Base-by-base conservation (phyloP, 225 moss, liverwort and hornwort species). In the Ulota crispa region DNA sequence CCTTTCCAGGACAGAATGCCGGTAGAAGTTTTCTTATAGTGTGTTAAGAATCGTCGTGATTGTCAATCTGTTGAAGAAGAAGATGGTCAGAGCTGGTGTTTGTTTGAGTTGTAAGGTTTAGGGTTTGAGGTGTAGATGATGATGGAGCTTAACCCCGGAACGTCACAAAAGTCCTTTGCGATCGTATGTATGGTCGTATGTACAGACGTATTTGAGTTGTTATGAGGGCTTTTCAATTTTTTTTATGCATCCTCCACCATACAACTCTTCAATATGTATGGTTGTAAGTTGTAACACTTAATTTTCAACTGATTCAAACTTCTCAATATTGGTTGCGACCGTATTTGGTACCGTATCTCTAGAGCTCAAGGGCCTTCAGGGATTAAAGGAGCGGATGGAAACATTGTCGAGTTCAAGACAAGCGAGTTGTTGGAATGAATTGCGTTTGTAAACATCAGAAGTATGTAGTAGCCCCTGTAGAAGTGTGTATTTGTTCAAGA, bases 71-170 rank as follows among this genome's bases (percentile, higher is more conserved):
- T 28, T 21, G 0, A 30, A 43, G 61, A 30, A 39, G 60, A 30
- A 39, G 60, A 60, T 7, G 2, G 32, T 34, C 1, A 26, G 26
- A 50, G 36, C 50, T 52, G 24, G 60, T 20, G 20, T 16, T 21
- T 52, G 52, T 66, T 72, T 12, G 18, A 23, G 55, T 2, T 20
- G 2, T 50, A 16, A 12, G 43, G 70, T 50, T 18, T 74, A 18
- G 8, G 55, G 23, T 67, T 23, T 13, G 34, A 36, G 16, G 4
- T 77, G 9, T 0, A 27, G 73, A 15, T 10, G 37, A 30, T 26
- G 19, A 86, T 86, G 72, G 82, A 85, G 70, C 82, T 82, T 63
- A n/a, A n/a, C n/a, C n/a, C n/a, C n/a, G n/a, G n/a, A n/a, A n/a
- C n/a, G n/a, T n/a, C n/a, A n/a, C n/a, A n/a, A n/a, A n/a, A n/a